These are phyloP conservation scores for Nicotiana knightiana DNA, from an alignment of 257 asterid species.

Conservation along the genomic window DNA sequence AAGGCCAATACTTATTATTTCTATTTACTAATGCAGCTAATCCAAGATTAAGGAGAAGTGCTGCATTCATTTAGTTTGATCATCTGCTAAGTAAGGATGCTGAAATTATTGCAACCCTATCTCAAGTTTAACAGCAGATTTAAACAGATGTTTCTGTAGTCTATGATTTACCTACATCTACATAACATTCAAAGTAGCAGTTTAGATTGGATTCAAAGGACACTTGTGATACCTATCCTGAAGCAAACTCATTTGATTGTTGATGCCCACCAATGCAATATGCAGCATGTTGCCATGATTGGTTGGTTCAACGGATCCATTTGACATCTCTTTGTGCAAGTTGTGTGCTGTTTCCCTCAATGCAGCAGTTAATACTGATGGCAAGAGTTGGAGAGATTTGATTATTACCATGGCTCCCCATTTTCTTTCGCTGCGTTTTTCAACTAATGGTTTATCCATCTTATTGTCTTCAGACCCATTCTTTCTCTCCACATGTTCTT, in stretches of 20 bases:
- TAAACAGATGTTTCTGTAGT: neutral
- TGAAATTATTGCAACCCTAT: neutral
- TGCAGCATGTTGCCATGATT: slow-evolving; percentile 86
- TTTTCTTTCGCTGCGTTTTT: slow-evolving; percentile 53
- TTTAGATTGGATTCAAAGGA: neutral
- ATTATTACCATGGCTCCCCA: slow-evolving; percentile 99
- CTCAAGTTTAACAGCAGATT: neutral
- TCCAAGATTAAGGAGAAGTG: neutral
- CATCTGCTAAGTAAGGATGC: neutral
- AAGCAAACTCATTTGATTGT: slow-evolving; percentile 92
- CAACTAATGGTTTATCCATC: slow-evolving; percentile 32
- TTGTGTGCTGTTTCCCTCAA: slow-evolving; percentile 73
- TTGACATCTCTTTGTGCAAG: slow-evolving; percentile 26
- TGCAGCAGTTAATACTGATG: slow-evolving; percentile 73
- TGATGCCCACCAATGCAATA: slow-evolving; percentile 89
- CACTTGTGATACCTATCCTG: slow-evolving; percentile 72
- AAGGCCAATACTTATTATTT: neutral
- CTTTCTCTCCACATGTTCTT: slow-evolving; percentile 64
- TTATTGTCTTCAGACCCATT: slow-evolving; percentile 30
- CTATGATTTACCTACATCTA: neutral
- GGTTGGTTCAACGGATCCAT: slow-evolving; percentile 30
- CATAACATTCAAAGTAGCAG: neutral
- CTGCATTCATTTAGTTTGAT: neutral
- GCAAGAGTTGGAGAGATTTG: slow-evolving; percentile 87
- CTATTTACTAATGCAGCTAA: neutral